Conservation (phyloP, 805 yeast genomes). For the Hanseniaspora taiwanica region DNA sequence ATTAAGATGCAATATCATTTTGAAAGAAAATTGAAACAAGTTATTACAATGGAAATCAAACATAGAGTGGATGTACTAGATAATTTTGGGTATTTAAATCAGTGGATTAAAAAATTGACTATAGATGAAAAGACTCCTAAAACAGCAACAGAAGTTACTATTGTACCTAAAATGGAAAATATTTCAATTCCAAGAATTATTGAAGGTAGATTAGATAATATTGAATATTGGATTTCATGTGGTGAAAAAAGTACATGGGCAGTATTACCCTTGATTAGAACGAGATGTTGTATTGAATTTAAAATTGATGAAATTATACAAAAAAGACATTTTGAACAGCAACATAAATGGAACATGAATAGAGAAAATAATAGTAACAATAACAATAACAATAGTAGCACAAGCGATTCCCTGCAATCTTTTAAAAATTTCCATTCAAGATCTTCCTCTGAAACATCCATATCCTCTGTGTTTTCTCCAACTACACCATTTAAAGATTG, state of each 20-base stretch:
- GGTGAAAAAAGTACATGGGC: slow-evolving; percentile 96
- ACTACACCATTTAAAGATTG: background rate
- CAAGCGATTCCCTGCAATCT: too few species aligned
- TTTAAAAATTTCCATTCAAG: too few species aligned
- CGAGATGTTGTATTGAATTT: slow-evolving; percentile 82
- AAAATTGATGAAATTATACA: slow-evolving; percentile 63
- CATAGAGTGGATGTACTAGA: slow-evolving; percentile 75
- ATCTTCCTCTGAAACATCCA: background rate
- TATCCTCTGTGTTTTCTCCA: background rate
- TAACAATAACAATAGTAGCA: background rate
- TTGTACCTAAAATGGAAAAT: slow-evolving; percentile 75
- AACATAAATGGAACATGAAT: background rate
- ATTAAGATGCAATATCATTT: slow-evolving; percentile 23
- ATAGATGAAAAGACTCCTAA: slow-evolving; percentile 81
- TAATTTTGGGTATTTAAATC: slow-evolving; percentile 60
- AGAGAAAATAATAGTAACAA: background rate
- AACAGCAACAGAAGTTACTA: slow-evolving; percentile 70
- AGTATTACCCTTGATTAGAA: slow-evolving; percentile 65
- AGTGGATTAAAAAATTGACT: slow-evolving; percentile 57
- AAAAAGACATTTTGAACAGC: slow-evolving; percentile 11
- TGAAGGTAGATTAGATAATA: slow-evolving; percentile 67
- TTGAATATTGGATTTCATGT: slow-evolving; percentile 77
- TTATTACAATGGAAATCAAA: slow-evolving; percentile 64
- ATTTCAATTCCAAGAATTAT: slow-evolving; percentile 62
- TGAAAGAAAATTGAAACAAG: slow-evolving; percentile 34